Conservation (phyloP, 2,329 filamentous ascomycete species). For the Cytospora piceae region DNA sequence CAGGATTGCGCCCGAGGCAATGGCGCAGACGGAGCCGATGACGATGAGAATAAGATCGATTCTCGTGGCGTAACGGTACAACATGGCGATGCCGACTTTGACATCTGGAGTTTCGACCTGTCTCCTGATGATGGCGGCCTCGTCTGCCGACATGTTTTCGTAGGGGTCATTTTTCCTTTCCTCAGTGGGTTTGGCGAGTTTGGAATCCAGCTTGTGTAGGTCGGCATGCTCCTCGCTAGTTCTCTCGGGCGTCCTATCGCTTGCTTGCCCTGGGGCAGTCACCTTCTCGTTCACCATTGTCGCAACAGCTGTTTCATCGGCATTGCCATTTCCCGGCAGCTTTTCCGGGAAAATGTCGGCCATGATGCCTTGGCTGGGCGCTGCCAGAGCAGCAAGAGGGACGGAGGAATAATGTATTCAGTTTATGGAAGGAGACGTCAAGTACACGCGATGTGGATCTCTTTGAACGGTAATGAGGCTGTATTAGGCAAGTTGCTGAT, state of each 20-base stretch:
- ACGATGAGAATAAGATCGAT: slow-evolving; percentile 67
- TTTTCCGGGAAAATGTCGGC: slow-evolving; percentile 17
- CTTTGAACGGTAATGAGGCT: not conserved
- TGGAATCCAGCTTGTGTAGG: slow-evolving; percentile 50
- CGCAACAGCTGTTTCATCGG: not conserved
- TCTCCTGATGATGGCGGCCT: slow-evolving; percentile 67
- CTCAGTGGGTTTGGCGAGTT: slow-evolving; percentile 41
- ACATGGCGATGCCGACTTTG: slow-evolving; percentile 64
- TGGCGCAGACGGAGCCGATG: slow-evolving; percentile 65
- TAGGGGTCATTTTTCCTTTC: slow-evolving; percentile 58
- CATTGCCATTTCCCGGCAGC: not conserved
- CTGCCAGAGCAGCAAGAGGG: slow-evolving; percentile 5
- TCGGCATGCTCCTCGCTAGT: slow-evolving; percentile 19
- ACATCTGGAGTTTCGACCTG: slow-evolving; percentile 69
- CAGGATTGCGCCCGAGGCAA: slow-evolving; percentile 73
- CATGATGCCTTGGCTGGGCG: slow-evolving; percentile 23
- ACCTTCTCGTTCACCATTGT: slow-evolving; percentile 13
- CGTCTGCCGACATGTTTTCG: slow-evolving; percentile 64
- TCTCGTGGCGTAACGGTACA: slow-evolving; percentile 72
- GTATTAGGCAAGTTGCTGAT: not conserved
- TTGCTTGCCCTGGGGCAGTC: not conserved
- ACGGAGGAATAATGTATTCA: not conserved
- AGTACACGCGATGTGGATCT: not conserved
- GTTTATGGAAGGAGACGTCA: not conserved
- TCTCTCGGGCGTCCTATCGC: not conserved